These are phyloP conservation scores for Trichoderma gamsii DNA, from an alignment of 495 filamentous ascomycete species.

Conservation along the genomic window DNA sequence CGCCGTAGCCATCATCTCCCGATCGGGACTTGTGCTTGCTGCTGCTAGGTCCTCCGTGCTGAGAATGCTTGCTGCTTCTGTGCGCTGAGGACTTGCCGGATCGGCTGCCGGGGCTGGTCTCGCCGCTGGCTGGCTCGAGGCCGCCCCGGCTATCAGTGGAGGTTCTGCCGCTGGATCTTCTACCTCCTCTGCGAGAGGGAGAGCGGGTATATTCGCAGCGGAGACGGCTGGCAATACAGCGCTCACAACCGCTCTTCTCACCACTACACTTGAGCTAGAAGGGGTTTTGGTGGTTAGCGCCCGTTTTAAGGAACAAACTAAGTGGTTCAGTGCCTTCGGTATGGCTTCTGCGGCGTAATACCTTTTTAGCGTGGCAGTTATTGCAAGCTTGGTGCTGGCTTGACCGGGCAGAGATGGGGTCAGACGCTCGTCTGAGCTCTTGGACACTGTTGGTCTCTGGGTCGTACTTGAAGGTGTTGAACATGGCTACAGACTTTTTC, in stretches of 20 bases:
- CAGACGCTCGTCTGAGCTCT: slow-evolving; percentile 21
- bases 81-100: slow-evolving; percentile 1
- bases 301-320: not conserved
- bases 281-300: slow-evolving; percentile 1
- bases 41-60: not conserved
- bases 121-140: not conserved
- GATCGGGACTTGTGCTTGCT: not conserved
- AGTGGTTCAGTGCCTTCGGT: not conserved
- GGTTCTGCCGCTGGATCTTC: not conserved
- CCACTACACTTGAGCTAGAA: slow-evolving; percentile 20
- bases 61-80: not conserved
- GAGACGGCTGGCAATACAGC: slow-evolving; percentile 16
- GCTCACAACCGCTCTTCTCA: slow-evolving; percentile 22
- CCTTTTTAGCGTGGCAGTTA: slow-evolving; percentile 23
- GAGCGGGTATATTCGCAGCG: slow-evolving; percentile 14
- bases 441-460: slow-evolving; percentile 19
- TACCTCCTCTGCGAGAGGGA: slow-evolving; percentile 9
- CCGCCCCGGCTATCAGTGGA: slow-evolving; percentile 5
- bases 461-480: slow-evolving; percentile 22
- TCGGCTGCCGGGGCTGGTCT: slow-evolving; percentile 4
- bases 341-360: not conserved
- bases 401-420: slow-evolving; percentile 21
- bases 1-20: not conserved
- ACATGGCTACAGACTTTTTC: slow-evolving; percentile 15
- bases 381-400: slow-evolving; percentile 23